Evolutionary conservation across 306 rosid species (phyloP), one percentile per base, ranked within the genome.

Genomic region (Myrica gale): DNA sequence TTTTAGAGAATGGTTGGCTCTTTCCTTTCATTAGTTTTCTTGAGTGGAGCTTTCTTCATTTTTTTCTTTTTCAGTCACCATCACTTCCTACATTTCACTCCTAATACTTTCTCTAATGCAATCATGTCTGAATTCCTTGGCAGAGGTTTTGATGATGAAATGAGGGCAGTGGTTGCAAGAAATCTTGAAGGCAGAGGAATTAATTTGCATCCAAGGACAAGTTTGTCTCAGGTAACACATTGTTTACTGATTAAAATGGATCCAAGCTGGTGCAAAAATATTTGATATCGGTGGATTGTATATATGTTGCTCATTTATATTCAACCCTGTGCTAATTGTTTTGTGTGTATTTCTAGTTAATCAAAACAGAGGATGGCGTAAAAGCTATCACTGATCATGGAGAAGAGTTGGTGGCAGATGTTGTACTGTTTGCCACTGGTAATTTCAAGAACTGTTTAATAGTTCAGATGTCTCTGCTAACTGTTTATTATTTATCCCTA

Each of bases 81-180:
- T 74, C 3, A 3, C 58, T 72, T 63, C 72, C 62, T 50, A 41
- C 52, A 68, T 12, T 68, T 21, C 7, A 26, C 26, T 39, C 13
- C 57, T 32, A 32, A 32, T 68, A 48, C 45, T 75, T 61, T 19
- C 41, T 32, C 51, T 23, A 46, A 47, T 63, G 48, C 62, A 46
- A 13, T 3, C 23, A 47, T 42, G 9, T 78, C 58, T 53, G 68
- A 45, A 43, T 80, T 85, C 58, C 80, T 46, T 53, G 75, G 58
- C 85, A 95, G 99, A 84, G 97, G 97, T 78, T 95, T 95, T 83
- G 99, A 95, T 84, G 97, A 95, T 76, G 99, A 95, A 89, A 90
- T 95, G 97, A 92, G 99, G 81, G 93, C 97, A 26, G 93, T 85
- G 50, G 97, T 90, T 60, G 97, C 99, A 75, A 90, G 97, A 84